phyloP scores from a whole-genome alignment of 352 stramenopile species.

The Globisporangium radiosum region DNA sequence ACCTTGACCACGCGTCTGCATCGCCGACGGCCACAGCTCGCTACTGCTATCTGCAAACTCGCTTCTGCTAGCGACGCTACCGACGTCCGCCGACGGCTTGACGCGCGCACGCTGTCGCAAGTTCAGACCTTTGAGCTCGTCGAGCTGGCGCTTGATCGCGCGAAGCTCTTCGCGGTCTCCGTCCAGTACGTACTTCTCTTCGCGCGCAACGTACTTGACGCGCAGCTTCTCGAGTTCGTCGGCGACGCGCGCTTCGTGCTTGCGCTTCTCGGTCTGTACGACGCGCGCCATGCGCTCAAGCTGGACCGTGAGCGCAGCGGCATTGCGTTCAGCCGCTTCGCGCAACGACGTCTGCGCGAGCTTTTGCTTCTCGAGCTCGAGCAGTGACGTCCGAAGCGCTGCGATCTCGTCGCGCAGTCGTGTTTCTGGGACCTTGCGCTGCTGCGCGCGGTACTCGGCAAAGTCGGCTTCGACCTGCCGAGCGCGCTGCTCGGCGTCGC shows the following conservation, averaged over 20 bases:
- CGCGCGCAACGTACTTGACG: conserved; percentile 70
- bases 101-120: conserved; percentile 5
- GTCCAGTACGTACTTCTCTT: conserved; percentile 75
- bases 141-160: conserved; percentile 78
- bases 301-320: conserved; percentile 38
- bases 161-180: conserved; percentile 72
- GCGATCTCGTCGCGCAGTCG: conserved; percentile 68
- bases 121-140: conserved; percentile 56
- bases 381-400: conserved; percentile 39
- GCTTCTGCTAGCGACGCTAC: no score
- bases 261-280: conserved; percentile 60
- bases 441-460: conserved; percentile 58
- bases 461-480: conserved; percentile 67
- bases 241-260: conserved; percentile 45
- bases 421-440: conserved; percentile 66
- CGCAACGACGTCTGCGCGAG: conserved; percentile 27
- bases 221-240: conserved; percentile 78
- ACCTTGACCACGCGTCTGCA: neutral
- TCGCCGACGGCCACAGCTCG: no score
- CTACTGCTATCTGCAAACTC: no score
- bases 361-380: conserved; percentile 62
- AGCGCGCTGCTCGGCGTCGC: conserved; percentile 33
- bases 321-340: conserved; percentile 29
- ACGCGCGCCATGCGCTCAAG: conserved; percentile 49
- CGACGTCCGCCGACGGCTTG: no score